These are phyloP conservation scores for Skeletonema menzelii DNA, from an alignment of 108 stramenopile species.

Conservation along the genomic window DNA sequence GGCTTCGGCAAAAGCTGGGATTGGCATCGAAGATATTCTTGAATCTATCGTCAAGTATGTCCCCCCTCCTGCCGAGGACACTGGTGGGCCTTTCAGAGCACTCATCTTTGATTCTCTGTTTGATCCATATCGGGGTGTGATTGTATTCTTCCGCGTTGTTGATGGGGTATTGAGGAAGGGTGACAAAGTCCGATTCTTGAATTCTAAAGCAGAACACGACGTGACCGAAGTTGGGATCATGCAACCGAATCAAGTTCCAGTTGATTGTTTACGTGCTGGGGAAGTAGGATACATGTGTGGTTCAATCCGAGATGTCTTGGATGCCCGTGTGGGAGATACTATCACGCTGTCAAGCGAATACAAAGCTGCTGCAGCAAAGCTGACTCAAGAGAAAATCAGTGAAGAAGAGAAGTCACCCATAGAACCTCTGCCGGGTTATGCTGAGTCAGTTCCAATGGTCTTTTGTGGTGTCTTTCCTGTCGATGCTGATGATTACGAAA, in stretches of 20 bases:
- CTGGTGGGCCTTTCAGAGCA: constrained; percentile 79
- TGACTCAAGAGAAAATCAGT: constrained; percentile 19
- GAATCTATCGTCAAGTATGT: constrained; percentile 89
- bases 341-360: constrained; percentile 75
- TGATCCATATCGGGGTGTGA: constrained; percentile 94
- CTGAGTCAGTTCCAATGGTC: constrained; percentile 93
- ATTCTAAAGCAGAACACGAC: constrained; percentile 76
- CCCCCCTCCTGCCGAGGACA: constrained; percentile 77
- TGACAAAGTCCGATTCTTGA: constrained; percentile 78
- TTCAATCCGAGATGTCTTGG: constrained; percentile 90
- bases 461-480: constrained; percentile 96
- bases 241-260: constrained; percentile 84
- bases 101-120: constrained; percentile 98
- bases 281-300: constrained; percentile 97
- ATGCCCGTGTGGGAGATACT: constrained; percentile 98
- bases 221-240: constrained; percentile 96
- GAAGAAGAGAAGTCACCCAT: constrained; percentile 48
- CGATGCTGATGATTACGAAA: constrained; percentile 94
- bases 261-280: constrained; percentile 66
- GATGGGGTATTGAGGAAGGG: constrained; percentile 89
- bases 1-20: constrained; percentile 89
- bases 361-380: constrained; percentile 55
- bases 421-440: constrained; percentile 76
- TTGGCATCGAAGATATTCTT: constrained; percentile 95
- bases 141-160: constrained; percentile 95